These are phyloP conservation scores for Mortierella polycephala DNA, from an alignment of 371 early-diverging fungal species.

Conservation along the genomic window DNA sequence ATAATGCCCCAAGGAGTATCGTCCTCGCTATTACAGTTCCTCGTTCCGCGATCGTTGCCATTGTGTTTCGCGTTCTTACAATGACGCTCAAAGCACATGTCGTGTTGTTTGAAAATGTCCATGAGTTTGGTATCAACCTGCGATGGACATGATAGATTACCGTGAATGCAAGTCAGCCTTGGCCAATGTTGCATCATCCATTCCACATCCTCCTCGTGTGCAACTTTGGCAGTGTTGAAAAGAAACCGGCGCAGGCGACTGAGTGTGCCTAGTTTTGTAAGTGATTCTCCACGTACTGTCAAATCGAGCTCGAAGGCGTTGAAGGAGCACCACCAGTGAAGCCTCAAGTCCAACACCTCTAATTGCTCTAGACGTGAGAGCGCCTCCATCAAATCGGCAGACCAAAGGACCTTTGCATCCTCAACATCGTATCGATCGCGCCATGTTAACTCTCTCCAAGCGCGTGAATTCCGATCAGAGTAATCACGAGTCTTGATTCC, in stretches of 20 bases:
- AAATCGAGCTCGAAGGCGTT: neutral
- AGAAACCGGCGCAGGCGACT: neutral
- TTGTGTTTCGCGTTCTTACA: neutral
- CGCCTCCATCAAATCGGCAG: neutral
- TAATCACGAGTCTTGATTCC: neutral
- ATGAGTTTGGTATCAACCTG: neutral
- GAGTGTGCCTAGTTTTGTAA: neutral
- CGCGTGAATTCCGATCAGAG: neutral
- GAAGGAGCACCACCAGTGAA: neutral
- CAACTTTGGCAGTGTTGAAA: neutral
- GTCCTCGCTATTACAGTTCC: too few relatives aligned
- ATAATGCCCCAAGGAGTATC: too few relatives aligned
- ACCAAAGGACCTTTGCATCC: neutral
- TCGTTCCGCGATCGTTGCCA: neutral
- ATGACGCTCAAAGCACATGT: neutral
- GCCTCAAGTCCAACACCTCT: slow-evolving; percentile 1
- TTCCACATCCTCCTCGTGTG: slow-evolving; percentile 1
- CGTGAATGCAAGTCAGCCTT: neutral
- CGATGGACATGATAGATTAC: neutral
- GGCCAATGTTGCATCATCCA: neutral
- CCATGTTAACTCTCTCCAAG: neutral
- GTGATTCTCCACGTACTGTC: neutral
- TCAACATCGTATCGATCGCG: neutral
- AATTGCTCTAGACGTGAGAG: neutral
- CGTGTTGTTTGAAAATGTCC: neutral